phyloP scores from a whole-genome alignment of 306 rosid genomes.

The Alnus rubra region DNA sequence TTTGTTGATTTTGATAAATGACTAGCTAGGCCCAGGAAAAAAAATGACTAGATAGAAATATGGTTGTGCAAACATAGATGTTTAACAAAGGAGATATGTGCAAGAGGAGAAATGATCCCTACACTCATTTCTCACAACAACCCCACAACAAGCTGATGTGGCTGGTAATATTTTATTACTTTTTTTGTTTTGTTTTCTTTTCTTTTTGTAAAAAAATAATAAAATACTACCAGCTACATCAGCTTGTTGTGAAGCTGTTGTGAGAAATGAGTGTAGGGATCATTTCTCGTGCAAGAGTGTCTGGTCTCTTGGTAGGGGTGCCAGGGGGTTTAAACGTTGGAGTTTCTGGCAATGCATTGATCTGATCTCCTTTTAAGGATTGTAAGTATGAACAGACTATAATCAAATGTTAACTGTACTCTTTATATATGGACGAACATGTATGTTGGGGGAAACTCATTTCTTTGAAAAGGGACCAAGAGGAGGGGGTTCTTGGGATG shows the following conservation, averaged over 20 bases:
- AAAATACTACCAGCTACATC: no score
- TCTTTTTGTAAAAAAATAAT: no score
- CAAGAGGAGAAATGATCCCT: no score
- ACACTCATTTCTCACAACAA: no score
- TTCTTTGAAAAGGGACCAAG: neutral
- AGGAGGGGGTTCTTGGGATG: neutral
- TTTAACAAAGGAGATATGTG: neutral
- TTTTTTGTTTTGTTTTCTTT: no score
- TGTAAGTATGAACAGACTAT: neutral
- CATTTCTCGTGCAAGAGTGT: neutral
- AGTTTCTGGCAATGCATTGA: neutral
- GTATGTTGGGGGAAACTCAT: slow-evolving; percentile 1
- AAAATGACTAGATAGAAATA: neutral
- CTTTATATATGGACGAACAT: neutral
- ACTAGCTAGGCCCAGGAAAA: neutral
- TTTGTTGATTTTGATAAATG: slow-evolving; percentile 2
- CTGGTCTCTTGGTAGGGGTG: neutral
- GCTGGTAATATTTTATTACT: no score
- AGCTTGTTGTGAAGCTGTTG: no score
- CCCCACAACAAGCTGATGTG: no score
- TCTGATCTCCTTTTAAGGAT: neutral
- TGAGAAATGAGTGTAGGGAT: no score
- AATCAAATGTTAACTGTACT: neutral
- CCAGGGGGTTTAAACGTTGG: neutral
- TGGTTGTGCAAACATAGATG: slow-evolving; percentile 9